phyloP scores from a whole-genome alignment of 768 basidiomycete species.

The Punctularia strigosozonata region DNA sequence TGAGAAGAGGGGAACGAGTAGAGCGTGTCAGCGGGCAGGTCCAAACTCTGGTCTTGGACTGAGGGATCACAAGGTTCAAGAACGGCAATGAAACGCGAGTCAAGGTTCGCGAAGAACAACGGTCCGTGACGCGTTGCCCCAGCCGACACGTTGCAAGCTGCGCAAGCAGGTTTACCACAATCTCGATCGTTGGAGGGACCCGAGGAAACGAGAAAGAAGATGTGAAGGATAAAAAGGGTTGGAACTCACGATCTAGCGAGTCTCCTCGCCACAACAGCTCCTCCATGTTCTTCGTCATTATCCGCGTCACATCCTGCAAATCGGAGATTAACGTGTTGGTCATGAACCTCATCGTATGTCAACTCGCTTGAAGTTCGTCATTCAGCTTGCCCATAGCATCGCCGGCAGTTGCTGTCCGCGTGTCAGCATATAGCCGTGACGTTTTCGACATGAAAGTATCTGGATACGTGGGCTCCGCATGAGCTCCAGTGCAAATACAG shows the following conservation, averaged over 20 bases:
- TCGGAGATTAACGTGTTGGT: too few species aligned
- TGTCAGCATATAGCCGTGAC: slow-evolving; percentile 88
- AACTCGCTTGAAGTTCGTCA: too few species aligned
- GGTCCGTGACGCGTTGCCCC: too few species aligned
- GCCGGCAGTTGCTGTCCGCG: slow-evolving; percentile 69
- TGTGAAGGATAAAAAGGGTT: slow-evolving; percentile 2
- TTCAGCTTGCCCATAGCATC: slow-evolving; percentile 74
- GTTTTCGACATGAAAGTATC: slow-evolving; percentile 99
- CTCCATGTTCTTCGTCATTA: slow-evolving; percentile 99
- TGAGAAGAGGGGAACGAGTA: slow-evolving; percentile 1
- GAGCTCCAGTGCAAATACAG: background rate
- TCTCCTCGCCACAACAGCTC: slow-evolving; percentile 97
- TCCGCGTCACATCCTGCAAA: slow-evolving; percentile 94
- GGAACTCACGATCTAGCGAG: slow-evolving; percentile 79
- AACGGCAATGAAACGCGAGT: too few species aligned
- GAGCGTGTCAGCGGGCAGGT: background rate
- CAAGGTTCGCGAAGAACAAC: too few species aligned
- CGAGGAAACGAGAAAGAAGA: background rate
- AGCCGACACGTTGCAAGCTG: too few species aligned
- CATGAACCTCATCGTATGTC: too few species aligned
- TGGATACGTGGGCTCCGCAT: slow-evolving; percentile 17
- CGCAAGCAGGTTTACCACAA: too few species aligned
- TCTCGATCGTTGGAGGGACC: too few species aligned
- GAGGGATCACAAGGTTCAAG: too few species aligned
- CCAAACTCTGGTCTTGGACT: background rate